Evolutionary conservation across 768 basidiomycete species (phyloP).

Genomic region (Fomitopsis pulvina): DNA sequence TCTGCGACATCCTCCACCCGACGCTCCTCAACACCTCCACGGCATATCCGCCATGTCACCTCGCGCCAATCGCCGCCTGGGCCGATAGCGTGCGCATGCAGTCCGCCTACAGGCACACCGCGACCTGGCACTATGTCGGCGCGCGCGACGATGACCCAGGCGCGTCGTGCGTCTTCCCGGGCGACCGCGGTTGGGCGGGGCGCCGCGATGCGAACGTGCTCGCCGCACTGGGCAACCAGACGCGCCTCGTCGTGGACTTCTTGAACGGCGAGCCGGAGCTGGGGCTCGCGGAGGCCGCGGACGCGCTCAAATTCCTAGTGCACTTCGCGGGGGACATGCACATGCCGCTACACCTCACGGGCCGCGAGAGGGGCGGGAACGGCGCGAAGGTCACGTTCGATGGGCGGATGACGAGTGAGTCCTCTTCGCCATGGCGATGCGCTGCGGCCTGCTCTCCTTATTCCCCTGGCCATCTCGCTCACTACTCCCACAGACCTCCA

Average conservation of each 20-base stretch:
- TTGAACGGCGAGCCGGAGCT: conserved; percentile 6
- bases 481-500: conserved; percentile 54
- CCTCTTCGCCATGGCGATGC: not conserved
- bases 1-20: conserved; percentile 67
- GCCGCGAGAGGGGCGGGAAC: conserved; percentile 86
- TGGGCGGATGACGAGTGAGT: conserved; percentile 62
- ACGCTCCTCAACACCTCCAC: not conserved
- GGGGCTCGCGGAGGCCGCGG: conserved; percentile 40
- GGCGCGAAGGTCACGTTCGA: conserved; percentile 69
- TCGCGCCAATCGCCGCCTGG: conserved; percentile 85
- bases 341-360: conserved; percentile 87
- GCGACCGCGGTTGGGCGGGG: conserved; percentile 67
- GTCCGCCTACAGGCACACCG: conserved; percentile 58
- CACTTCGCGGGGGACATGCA: conserved; percentile 95
- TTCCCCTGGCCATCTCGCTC: not conserved
- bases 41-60: conserved; percentile 48
- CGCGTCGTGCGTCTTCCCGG: conserved; percentile 71
- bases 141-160: conserved; percentile 74
- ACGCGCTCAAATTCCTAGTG: conserved; percentile 86
- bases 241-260: conserved; percentile 32
- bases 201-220: conserved; percentile 57
- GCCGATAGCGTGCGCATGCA: conserved; percentile 62
- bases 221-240: conserved; percentile 72
- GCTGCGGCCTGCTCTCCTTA: no score
- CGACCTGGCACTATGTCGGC: conserved; percentile 68